Percentiles rank a stretch among this genome's conserved stretches.
Conservation (phyloP, 2,329 filamentous ascomycete genomes). For the Talaromyces albobiverticillius region DNA sequence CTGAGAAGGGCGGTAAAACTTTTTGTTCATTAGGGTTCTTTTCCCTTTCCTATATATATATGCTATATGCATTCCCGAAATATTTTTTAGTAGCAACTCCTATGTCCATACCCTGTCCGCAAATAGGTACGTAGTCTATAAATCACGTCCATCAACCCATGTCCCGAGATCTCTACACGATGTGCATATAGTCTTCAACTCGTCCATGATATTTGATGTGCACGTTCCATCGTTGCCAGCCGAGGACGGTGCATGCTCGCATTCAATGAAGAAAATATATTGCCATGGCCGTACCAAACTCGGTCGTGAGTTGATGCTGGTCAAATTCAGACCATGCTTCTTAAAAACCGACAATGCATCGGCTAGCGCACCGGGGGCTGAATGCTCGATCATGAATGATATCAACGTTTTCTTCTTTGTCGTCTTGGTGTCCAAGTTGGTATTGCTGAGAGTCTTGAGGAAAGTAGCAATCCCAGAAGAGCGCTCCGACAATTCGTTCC, state of each 20-base stretch:
- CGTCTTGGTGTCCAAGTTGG: not conserved
- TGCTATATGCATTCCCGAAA: too few relatives aligned
- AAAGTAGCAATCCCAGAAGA: slow-evolving; percentile 21
- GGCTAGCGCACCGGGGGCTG: slow-evolving; percentile 75
- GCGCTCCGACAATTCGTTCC: slow-evolving; percentile 30
- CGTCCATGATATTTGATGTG: slow-evolving; percentile 27
- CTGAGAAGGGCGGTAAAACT: too few relatives aligned
- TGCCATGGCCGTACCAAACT: slow-evolving; percentile 74
- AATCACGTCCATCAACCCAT: slow-evolving; percentile 32
- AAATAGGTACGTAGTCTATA: too few relatives aligned
- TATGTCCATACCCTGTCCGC: too few relatives aligned
- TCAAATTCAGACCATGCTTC: slow-evolving; percentile 71
- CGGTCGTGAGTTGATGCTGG: slow-evolving; percentile 84
- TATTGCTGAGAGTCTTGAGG: slow-evolving; percentile 14
- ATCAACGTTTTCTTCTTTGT: slow-evolving; percentile 57
- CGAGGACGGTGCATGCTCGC: slow-evolving; percentile 55
- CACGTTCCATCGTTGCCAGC: slow-evolving; percentile 28
- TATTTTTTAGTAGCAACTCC: too few relatives aligned
- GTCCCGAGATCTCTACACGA: slow-evolving; percentile 39
- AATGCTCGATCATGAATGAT: slow-evolving; percentile 78
- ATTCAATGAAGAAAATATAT: slow-evolving; percentile 94
- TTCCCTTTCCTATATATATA: too few relatives aligned
- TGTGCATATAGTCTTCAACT: slow-evolving; percentile 36
- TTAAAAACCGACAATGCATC: slow-evolving; percentile 78
- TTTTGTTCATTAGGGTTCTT: too few relatives aligned